Percentiles rank a stretch among this genome's conserved stretches.
Conservation (phyloP, 2,329 filamentous ascomycete species). For the Ophiosphaerella herpotricha region DNA sequence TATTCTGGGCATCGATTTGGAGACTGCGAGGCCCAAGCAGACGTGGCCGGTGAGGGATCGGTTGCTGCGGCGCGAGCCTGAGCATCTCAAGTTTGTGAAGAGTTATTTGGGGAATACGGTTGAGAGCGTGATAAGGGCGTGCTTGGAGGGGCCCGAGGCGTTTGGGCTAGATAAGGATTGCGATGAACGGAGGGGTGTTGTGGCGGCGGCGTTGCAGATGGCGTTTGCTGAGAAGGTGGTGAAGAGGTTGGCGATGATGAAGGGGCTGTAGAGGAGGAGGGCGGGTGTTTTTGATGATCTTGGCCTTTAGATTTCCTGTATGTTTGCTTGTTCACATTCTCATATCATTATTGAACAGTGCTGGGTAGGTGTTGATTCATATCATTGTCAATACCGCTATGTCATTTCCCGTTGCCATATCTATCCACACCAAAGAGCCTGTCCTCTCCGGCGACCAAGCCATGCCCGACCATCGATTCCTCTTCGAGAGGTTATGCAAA, state of each 20-base stretch:
- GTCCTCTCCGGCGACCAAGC: background rate
- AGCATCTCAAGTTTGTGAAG: conserved; percentile 28
- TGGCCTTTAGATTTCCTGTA: too few species aligned
- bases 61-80: conserved; percentile 25
- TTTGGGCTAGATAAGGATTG: conserved; percentile 32
- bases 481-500: conserved; percentile 40
- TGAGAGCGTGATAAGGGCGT: conserved; percentile 32
- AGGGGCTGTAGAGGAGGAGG: conserved; percentile 10
- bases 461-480: conserved; percentile 10
- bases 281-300: background rate
- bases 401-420: conserved; percentile 13
- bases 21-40: conserved; percentile 45
- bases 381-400: conserved; percentile 17
- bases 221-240: conserved; percentile 41
- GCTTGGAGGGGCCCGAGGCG: conserved; percentile 34
- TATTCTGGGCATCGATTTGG: conserved; percentile 48
- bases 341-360: background rate
- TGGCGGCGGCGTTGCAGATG: conserved; percentile 36
- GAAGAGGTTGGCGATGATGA: conserved; percentile 31
- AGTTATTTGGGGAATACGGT: conserved; percentile 32
- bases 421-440: conserved; percentile 8
- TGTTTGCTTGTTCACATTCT: background rate
- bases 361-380: conserved; percentile 8
- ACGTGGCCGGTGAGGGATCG: conserved; percentile 44
- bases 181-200: conserved; percentile 38